phyloP scores from a whole-genome alignment of 164 flowering plant genomes.

The Vitis labrusca region DNA sequence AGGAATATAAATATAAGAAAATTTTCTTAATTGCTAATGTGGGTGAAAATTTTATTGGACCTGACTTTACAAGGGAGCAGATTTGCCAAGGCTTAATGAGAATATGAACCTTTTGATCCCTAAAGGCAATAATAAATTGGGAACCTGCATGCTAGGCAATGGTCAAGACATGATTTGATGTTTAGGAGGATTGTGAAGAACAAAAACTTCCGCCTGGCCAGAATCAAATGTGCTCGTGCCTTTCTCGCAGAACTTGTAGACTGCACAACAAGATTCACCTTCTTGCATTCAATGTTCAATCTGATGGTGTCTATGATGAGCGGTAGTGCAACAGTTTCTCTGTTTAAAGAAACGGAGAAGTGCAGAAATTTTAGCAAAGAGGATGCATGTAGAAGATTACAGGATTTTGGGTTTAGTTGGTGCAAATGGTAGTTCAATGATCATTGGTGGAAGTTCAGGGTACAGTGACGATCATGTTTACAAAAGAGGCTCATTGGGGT shows the following conservation, averaged over 20 bases:
- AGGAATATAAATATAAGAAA: too few relatives aligned
- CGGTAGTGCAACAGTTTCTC: conserved; percentile 85
- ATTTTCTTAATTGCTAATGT: too few relatives aligned
- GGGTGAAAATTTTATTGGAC: too few relatives aligned
- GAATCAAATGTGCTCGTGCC: conserved; percentile 93
- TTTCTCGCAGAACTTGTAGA: conserved; percentile 73
- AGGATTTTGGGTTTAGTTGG: conserved; percentile 31
- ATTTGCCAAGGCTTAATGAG: too few relatives aligned
- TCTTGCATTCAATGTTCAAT: conserved; percentile 94
- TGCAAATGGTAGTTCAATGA: conserved; percentile 47
- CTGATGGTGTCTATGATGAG: conserved; percentile 91
- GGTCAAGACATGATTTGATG: too few relatives aligned
- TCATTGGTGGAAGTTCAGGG: conserved; percentile 43
- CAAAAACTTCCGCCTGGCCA: conserved; percentile 30
- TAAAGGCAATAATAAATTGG: too few relatives aligned
- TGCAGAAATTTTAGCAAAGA: conserved; percentile 74
- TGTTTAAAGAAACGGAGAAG: conserved; percentile 89
- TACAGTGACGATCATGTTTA: conserved; percentile 49
- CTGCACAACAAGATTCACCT: conserved; percentile 87
- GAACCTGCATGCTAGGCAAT: too few relatives aligned
- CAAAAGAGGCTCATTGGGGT: conserved; percentile 87
- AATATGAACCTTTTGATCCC: too few relatives aligned
- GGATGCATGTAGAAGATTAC: conserved; percentile 59
- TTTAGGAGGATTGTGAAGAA: too few relatives aligned
- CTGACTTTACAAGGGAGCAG: too few relatives aligned